These are phyloP conservation scores for Aspergillus incahuasiensis DNA, from an alignment of 495 filamentous ascomycete species.

Conservation along the genomic window DNA sequence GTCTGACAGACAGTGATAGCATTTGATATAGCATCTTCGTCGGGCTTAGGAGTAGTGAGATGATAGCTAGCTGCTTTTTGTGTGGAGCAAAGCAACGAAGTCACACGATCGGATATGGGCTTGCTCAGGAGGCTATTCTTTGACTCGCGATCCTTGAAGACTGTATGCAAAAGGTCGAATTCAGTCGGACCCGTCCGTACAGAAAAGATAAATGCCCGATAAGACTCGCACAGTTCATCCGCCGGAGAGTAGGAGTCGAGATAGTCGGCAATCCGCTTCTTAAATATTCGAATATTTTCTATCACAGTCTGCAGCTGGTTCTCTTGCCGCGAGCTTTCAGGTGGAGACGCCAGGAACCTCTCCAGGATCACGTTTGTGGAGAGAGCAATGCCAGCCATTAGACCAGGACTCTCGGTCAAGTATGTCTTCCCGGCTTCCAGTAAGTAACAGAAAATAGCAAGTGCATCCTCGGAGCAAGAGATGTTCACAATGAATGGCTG, in stretches of 20 bases:
- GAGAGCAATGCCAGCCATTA: conserved; percentile 72
- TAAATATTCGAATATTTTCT: conserved; percentile 61
- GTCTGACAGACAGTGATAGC: conserved; percentile 68
- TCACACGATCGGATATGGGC: conserved; percentile 61
- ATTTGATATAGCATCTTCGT: conserved; percentile 55
- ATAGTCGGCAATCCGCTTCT: conserved; percentile 64
- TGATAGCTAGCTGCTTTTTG: conserved; percentile 56
- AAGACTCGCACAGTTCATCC: conserved; percentile 45
- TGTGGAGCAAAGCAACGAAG: conserved; percentile 67
- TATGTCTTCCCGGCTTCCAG: conserved; percentile 63
- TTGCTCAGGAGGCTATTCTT: conserved; percentile 60
- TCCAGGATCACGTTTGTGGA: conserved; percentile 70
- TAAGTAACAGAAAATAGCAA: conserved; percentile 85
- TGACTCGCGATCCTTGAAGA: conserved; percentile 66
- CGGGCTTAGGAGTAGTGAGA: conserved; percentile 58
- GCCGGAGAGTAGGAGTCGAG: conserved; percentile 52
- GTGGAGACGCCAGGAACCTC: conserved; percentile 62
- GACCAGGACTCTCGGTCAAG: conserved; percentile 59
- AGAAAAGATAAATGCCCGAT: conserved; percentile 59
- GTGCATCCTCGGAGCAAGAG: conserved; percentile 86
- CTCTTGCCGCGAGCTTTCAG: conserved; percentile 69
- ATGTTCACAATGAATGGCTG: conserved; percentile 72
- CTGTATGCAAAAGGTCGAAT: conserved; percentile 64
- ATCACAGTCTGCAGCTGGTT: conserved; percentile 67
- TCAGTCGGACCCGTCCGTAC: conserved; percentile 60